Conservation (phyloP, 169 alveolate species). For the Plasmodium yoelii region DNA sequence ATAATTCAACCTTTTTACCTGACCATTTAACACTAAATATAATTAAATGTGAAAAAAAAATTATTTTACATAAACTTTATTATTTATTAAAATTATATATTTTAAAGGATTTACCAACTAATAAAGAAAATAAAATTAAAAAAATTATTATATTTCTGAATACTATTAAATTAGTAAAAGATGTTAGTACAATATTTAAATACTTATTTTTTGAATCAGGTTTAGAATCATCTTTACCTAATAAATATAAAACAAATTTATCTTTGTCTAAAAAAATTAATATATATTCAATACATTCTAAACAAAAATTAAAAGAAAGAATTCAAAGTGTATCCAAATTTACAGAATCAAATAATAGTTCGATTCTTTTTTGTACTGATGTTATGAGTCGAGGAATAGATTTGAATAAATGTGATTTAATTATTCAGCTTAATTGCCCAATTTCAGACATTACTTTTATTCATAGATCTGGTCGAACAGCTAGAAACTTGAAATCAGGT, state of each 20-base stretch:
- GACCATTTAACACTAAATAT: constrained; percentile 24
- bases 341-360: constrained; percentile 58
- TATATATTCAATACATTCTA: constrained; percentile 50
- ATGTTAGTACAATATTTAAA: constrained; percentile 15
- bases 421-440: constrained; percentile 93
- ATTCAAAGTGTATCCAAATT: constrained; percentile 40
- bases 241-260: constrained; percentile 33
- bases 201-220: constrained; percentile 35
- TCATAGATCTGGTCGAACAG: constrained; percentile 97
- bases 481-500: constrained; percentile 94
- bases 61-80: constrained; percentile 26
- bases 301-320: constrained; percentile 48
- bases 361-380: constrained; percentile 93
- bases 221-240: constrained; percentile 65
- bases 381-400: constrained; percentile 96
- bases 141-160: constrained; percentile 67
- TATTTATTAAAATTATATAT: constrained; percentile 30
- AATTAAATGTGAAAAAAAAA: constrained; percentile 55
- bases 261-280: constrained; percentile 21
- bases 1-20: constrained; percentile 26
- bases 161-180: constrained; percentile 44
- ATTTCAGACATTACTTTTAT: constrained; percentile 92
- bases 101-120: neutral
- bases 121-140: constrained; percentile 13
- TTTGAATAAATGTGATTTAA: constrained; percentile 94